A percentile compares a stretch with the other conserved stretches of the same genome.
Evolutionary conservation across 177 flowering plant species (phyloP).

Genomic region (Tripterygium wilfordii): DNA sequence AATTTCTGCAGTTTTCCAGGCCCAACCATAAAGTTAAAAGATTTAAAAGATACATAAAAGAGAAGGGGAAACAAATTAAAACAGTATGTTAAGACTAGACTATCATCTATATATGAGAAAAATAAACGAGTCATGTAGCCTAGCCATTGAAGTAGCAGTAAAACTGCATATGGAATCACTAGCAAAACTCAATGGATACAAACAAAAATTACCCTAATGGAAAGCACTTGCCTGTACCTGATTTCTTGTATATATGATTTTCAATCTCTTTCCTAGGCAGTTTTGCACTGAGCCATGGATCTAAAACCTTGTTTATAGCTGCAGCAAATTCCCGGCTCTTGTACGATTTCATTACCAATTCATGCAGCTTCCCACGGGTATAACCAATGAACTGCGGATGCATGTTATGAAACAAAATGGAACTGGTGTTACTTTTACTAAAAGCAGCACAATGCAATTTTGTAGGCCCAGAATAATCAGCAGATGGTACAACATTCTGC

Average conservation of each 20-base stretch:
- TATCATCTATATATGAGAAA: too few species aligned
- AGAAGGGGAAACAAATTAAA: too few species aligned
- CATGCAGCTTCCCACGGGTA: slow-evolving; percentile 91
- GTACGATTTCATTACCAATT: slow-evolving; percentile 94
- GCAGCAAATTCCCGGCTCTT: slow-evolving; percentile 94
- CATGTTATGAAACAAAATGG: slow-evolving; percentile 47
- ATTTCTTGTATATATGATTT: slow-evolving; percentile 36
- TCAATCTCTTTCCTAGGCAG: slow-evolving; percentile 87
- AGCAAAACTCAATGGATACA: too few species aligned
- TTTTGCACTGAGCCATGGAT: slow-evolving; percentile 86
- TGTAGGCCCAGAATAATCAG: slow-evolving; percentile 19
- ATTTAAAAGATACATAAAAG: too few species aligned
- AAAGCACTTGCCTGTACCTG: slow-evolving; percentile 46
- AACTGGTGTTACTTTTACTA: slow-evolving; percentile 10
- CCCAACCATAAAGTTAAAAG: not conserved
- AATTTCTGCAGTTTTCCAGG: slow-evolving; percentile 14
- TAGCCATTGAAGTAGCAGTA: too few species aligned
- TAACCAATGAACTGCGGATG: slow-evolving; percentile 95
- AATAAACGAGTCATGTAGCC: too few species aligned
- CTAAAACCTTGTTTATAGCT: slow-evolving; percentile 89
- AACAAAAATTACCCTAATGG: too few species aligned
- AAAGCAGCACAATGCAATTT: slow-evolving; percentile 17
- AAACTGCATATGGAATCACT: too few species aligned
- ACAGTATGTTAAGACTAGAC: too few species aligned
- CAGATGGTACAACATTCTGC: slow-evolving; percentile 17